Evolutionary conservation across 305 asterid genomes (phyloP), one percentile per base, ranked within the genome.

Genomic region (Plantago coronopus): DNA sequence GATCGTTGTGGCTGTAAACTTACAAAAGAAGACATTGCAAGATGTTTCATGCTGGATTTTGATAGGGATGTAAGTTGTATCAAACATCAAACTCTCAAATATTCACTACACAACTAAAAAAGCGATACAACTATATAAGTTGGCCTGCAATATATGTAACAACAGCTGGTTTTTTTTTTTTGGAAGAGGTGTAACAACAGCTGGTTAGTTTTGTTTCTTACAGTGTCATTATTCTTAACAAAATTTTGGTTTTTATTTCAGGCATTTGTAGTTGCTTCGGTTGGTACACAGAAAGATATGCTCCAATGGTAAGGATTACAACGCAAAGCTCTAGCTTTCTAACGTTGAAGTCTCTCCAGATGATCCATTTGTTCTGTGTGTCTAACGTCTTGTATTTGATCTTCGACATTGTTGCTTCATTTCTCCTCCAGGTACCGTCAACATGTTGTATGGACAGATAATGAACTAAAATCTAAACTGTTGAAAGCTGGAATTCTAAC

Each of bases 1-100:
- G 81, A 80, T 63, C 78, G 83, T 14, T 83, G 86, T 72, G 77
- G 77, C 16, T 83, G 89, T 60, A 80, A 80, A 70, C 84, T 79
- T 62, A 80, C 89, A 60, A 72, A 66, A 62, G 86, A 83, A 46
- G 84, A 72, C 38, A 76, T 78, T 11, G 62, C 78, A 40, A 61
- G 81, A 65, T 83, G 89, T 72, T 72, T 83, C 71, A 78, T 80
- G 84, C 45, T 80, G 48, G 83, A 78, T 23, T 83, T 83, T 20
- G 86, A 83, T 66, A 75, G 83, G 72, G 43, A 74, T 64, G 84
- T 83, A 70, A 80, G 82, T 56, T 37, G 17, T 40, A 56, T 34
- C 47, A 55, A 34, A 4, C 3, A 37, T 42, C 5, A 8, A 47
- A 3, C 2, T 8, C 12, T 44, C 4, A 9, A 8, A 2, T 2